phyloP scores from a whole-genome alignment of 1,284 basidiomycete genomes.

The Volvariella surrecta region DNA sequence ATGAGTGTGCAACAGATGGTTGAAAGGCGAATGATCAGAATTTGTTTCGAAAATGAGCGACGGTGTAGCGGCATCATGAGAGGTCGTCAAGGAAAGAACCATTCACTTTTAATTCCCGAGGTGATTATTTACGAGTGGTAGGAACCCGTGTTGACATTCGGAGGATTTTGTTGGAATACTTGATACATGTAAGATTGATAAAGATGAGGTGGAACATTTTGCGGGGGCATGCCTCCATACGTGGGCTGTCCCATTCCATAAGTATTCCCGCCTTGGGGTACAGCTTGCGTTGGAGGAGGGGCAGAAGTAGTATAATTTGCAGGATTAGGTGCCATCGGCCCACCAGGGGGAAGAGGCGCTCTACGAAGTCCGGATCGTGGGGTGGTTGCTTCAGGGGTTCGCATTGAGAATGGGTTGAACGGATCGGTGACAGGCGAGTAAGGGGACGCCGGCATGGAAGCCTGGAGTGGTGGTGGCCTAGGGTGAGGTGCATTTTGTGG shows the following conservation, averaged over 20 bases:
- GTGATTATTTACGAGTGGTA: slow-evolving; percentile 54
- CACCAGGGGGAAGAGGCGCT: slow-evolving; percentile 12
- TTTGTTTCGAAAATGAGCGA: no score
- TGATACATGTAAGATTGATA: slow-evolving; percentile 73
- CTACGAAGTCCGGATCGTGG: slow-evolving; percentile 26
- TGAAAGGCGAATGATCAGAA: no score
- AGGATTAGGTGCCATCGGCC: slow-evolving; percentile 27
- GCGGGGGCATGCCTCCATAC: slow-evolving; percentile 52
- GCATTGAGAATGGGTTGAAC: slow-evolving; percentile 67
- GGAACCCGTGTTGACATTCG: slow-evolving; percentile 36
- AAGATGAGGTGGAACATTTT: slow-evolving; percentile 58
- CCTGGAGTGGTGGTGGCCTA: slow-evolving; percentile 4
- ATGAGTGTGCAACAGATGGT: no score
- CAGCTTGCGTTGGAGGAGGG: slow-evolving; percentile 48
- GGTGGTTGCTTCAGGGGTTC: slow-evolving; percentile 50
- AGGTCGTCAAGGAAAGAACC: background rate
- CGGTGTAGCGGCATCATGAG: no score
- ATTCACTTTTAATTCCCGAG: slow-evolving; percentile 6
- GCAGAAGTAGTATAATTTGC: slow-evolving; percentile 44
- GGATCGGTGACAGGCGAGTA: slow-evolving; percentile 63
- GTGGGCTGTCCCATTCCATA: slow-evolving; percentile 54
- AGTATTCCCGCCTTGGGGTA: slow-evolving; percentile 47
- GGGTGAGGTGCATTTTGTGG: slow-evolving; percentile 21
- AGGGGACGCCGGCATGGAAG: slow-evolving; percentile 11
- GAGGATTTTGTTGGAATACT: slow-evolving; percentile 42